Evolutionary conservation across 768 basidiomycete species (phyloP).

Genomic region (Kwoniella dejecticola): DNA sequence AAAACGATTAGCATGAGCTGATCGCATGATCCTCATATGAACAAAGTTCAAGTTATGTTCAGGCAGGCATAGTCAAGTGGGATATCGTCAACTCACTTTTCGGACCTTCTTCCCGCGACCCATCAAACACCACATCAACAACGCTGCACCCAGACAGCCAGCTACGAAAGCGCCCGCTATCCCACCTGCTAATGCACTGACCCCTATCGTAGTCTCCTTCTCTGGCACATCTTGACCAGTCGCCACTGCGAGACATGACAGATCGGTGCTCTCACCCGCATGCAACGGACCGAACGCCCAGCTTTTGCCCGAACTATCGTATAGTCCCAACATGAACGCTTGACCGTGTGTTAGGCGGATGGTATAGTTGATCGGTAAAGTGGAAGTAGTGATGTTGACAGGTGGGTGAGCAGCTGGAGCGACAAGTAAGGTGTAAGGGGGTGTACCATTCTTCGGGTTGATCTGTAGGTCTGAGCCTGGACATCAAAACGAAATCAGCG

Average conservation of each 20-base stretch:
- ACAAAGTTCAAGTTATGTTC: too few relatives aligned
- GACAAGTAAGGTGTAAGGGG: conserved; percentile 40
- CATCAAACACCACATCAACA: conserved; percentile 21
- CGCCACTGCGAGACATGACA: conserved; percentile 29
- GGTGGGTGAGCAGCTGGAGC: conserved; percentile 45
- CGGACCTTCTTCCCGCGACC: background rate
- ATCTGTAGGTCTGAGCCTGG: conserved; percentile 41
- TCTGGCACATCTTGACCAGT: conserved; percentile 25
- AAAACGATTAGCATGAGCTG: too few relatives aligned
- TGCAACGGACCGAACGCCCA: conserved; percentile 44
- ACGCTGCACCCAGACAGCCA: conserved; percentile 22
- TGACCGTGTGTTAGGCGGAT: conserved; percentile 43
- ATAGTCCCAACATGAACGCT: conserved; percentile 41
- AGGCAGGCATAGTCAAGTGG: background rate
- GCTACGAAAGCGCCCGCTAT: conserved; percentile 28
- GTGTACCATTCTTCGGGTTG: conserved; percentile 42
- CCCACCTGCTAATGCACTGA: conserved; percentile 26
- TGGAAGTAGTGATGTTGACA: conserved; percentile 39
- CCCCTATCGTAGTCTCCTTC: background rate
- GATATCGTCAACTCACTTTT: conserved; percentile 11
- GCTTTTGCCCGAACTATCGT: conserved; percentile 34
- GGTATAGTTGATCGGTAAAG: conserved; percentile 41
- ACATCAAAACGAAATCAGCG: background rate
- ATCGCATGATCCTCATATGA: too few relatives aligned
- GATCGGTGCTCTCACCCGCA: conserved; percentile 28